Evolutionary conservation across 192 early-diverging fungal species (phyloP).

Genomic region (Backusella parvicylindrica): DNA sequence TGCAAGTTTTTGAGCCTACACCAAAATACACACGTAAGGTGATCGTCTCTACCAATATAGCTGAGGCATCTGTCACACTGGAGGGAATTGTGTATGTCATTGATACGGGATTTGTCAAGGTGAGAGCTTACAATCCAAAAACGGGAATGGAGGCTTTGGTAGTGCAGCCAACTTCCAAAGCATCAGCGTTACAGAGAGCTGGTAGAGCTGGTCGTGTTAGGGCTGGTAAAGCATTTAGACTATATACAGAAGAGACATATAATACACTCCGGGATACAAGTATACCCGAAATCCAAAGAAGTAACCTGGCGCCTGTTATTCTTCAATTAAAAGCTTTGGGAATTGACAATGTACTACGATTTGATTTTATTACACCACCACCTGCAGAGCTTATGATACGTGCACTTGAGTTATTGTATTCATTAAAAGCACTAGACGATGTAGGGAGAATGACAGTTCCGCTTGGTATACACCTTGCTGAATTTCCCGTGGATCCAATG

Average conservation of each 20-base stretch:
- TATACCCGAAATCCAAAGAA: slow-evolving; percentile 94
- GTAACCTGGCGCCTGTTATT: slow-evolving; percentile 63
- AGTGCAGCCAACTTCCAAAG: slow-evolving; percentile 88
- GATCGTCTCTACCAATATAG: slow-evolving; percentile 87
- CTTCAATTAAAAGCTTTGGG: slow-evolving; percentile 79
- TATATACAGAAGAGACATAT: slow-evolving; percentile 88
- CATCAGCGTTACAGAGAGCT: slow-evolving; percentile 90
- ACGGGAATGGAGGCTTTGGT: slow-evolving; percentile 89
- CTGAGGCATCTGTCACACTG: slow-evolving; percentile 80
- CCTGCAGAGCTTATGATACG: slow-evolving; percentile 67
- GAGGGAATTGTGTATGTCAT: slow-evolving; percentile 75
- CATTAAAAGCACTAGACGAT: slow-evolving; percentile 68
- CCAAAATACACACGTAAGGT: slow-evolving; percentile 68
- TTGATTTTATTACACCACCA: slow-evolving; percentile 77
- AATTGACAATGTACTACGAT: slow-evolving; percentile 75
- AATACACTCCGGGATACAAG: slow-evolving; percentile 73
- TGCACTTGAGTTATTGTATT: slow-evolving; percentile 71
- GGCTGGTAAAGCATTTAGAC: slow-evolving; percentile 84
- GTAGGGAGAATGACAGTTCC: slow-evolving; percentile 68
- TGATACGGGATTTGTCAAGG: slow-evolving; percentile 78
- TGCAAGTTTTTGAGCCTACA: slow-evolving; percentile 59
- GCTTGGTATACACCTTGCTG: slow-evolving; percentile 64
- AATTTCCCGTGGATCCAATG: slow-evolving; percentile 74
- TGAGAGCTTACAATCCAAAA: slow-evolving; percentile 86
- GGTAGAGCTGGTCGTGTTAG: slow-evolving; percentile 92